Conservation (phyloP, 148 eudicot genomes). For the Silene latifolia region DNA sequence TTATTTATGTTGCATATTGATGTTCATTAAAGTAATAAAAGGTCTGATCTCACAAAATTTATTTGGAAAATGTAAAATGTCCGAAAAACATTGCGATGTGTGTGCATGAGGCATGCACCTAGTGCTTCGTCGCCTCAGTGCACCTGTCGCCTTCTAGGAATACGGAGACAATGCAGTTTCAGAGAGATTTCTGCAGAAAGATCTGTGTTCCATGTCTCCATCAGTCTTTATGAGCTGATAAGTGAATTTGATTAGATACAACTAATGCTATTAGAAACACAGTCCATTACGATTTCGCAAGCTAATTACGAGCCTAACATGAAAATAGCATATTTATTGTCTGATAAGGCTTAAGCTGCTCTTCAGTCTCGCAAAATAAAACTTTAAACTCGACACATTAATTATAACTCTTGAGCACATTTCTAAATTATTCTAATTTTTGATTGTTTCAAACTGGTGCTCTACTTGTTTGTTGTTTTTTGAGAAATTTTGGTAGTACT, state of each 20-base stretch:
- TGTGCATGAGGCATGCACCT: too few species aligned
- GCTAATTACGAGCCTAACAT: background rate
- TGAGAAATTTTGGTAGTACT: background rate
- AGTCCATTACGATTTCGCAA: too few species aligned
- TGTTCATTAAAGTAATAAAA: too few species aligned
- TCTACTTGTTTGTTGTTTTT: background rate
- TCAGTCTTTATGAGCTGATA: background rate
- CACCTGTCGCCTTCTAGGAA: background rate
- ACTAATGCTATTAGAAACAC: background rate
- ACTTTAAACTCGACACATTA: background rate
- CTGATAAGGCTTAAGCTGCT: background rate
- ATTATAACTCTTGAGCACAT: background rate
- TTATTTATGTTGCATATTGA: too few species aligned
- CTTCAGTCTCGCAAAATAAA: background rate
- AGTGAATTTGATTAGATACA: background rate
- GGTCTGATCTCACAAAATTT: too few species aligned
- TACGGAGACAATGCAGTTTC: background rate
- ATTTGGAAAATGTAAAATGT: too few species aligned
- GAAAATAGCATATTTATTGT: background rate
- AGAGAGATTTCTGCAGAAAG: background rate
- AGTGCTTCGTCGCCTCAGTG: too few species aligned
- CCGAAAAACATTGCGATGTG: too few species aligned
- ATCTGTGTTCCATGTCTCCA: background rate
- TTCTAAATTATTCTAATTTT: background rate
- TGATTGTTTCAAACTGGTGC: background rate